These are phyloP conservation scores for Sanghuangporus weigelae DNA, from an alignment of 1,284 basidiomycete species.

Conservation along the genomic window DNA sequence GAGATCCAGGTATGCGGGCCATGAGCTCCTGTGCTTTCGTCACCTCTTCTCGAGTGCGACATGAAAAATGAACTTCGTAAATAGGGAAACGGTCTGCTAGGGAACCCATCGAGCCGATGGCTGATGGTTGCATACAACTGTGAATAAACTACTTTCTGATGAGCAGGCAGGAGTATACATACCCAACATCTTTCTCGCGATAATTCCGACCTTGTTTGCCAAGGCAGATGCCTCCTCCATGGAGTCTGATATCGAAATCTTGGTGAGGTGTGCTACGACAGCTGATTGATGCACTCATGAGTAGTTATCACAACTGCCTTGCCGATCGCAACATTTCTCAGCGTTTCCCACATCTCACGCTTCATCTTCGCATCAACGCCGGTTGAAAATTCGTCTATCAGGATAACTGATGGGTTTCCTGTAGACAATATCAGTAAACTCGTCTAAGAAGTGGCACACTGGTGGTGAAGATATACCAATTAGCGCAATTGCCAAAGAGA, in stretches of 20 bases:
- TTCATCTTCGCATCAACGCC: slow-evolving; percentile 83
- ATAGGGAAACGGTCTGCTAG: slow-evolving; percentile 62
- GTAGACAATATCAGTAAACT: not conserved
- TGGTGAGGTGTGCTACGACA: not conserved
- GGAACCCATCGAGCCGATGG: slow-evolving; percentile 62
- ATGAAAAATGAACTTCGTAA: slow-evolving; percentile 76
- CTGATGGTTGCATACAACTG: slow-evolving; percentile 26
- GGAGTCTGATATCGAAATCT: slow-evolving; percentile 46
- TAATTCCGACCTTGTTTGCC: slow-evolving; percentile 67
- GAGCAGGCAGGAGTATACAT: slow-evolving; percentile 22
- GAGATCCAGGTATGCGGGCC: slow-evolving; percentile 54
- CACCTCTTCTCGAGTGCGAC: slow-evolving; percentile 56
- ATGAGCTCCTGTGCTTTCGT: slow-evolving; percentile 54
- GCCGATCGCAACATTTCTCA: slow-evolving; percentile 57
- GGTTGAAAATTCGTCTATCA: slow-evolving; percentile 82
- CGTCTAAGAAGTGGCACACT: not conserved
- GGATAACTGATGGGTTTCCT: slow-evolving; percentile 73
- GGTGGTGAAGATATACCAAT: slow-evolving; percentile 46
- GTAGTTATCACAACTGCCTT: slow-evolving; percentile 68
- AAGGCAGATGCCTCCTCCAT: slow-evolving; percentile 83
- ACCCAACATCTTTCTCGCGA: slow-evolving; percentile 66
- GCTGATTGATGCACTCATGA: slow-evolving; percentile 37
- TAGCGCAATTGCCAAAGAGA: slow-evolving; percentile 72
- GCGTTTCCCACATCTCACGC: slow-evolving; percentile 75
- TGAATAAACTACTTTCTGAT: not conserved